Percentiles rank a stretch among this genome's conserved stretches.
Evolutionary conservation across 306 rosid species (phyloP).

Genomic region (Lablab purpureus): DNA sequence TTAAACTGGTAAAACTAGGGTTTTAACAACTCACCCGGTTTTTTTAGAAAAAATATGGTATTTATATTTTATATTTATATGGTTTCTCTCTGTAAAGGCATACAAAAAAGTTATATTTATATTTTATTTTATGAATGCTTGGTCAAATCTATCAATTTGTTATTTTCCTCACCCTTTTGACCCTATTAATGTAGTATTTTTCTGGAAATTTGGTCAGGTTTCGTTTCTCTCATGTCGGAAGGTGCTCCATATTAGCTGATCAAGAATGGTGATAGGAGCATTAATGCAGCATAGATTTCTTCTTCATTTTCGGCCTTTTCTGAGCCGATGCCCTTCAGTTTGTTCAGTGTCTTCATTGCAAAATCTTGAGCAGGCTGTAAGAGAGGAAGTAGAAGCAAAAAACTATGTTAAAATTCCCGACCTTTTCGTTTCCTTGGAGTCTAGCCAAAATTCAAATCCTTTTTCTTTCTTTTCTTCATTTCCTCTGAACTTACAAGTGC

Average conservation of each 20-base stretch:
- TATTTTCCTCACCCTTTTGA: background rate
- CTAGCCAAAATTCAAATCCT: constrained; percentile 69
- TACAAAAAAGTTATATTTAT: background rate
- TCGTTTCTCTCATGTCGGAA: constrained; percentile 30
- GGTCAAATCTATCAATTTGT: constrained; percentile 15
- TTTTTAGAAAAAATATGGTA: too few species aligned
- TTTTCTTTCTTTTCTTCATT: constrained; percentile 70
- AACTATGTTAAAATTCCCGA: constrained; percentile 70
- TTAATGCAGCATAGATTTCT: constrained; percentile 46
- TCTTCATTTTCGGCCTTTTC: constrained; percentile 34
- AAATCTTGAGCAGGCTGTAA: constrained; percentile 54
- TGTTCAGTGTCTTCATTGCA: constrained; percentile 50
- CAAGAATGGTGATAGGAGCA: constrained; percentile 48
- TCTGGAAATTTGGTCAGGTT: constrained; percentile 37
- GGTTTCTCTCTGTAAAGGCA: too few species aligned
- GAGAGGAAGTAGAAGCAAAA: constrained; percentile 66
- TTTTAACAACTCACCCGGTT: too few species aligned
- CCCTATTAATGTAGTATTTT: constrained; percentile 6
- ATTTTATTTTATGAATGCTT: background rate
- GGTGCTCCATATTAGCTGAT: constrained; percentile 23
- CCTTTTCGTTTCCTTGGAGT: constrained; percentile 53
- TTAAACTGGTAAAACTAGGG: too few species aligned
- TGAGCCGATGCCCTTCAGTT: constrained; percentile 45
- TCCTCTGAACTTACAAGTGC: constrained; percentile 55
- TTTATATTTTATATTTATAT: too few species aligned